Evolutionary conservation across 208 protist species (phyloP), one percentile per base, ranked within the genome.

Genomic region (Leishmania arabica): DNA sequence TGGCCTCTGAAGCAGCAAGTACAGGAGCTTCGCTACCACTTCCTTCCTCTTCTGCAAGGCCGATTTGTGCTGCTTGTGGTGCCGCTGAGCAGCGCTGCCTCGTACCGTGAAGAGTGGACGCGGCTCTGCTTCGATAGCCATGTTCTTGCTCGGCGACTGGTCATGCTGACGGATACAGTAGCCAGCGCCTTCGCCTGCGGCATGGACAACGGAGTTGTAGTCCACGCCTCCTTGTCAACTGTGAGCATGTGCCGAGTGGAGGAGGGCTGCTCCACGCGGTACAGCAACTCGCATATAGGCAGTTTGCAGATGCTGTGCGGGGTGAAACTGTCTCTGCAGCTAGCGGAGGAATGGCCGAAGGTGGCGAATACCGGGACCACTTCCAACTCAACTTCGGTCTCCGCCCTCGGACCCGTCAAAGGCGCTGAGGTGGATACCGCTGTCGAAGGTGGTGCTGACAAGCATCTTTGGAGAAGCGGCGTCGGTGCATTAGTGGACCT

Each of bases 111-210:
- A 64, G 75, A 77, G n/a, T 76, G 90, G 77, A 47, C 85, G 19
- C 49, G 75, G 31, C 81, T 91, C 53, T 79, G 90, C 19, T 88
- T 91, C 65, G 37, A 60, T 31, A 40, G 45, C 21, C 68, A 54
- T 24, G 79, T 92, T 3, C 66, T 64, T 17, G 83, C 86, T 21
- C 69, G 83, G 6, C 83, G 80, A 24, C 71, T 93, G 53, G 77
- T 91, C 54, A 82, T 91, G 42, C n/a, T 96, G 9, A 91, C 91
- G 0, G 93, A 96, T 75, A 77, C 90, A 2, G 88, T 94, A 37
- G 91, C 93, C 0, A 84, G 80, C 65, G 65, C 82, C 47, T 82
- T 95, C 69, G 93, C 83, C 11, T 85, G 85, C 24, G 90, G 91
- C 7, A 31, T 69, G 31, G 74, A 73, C 66, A 81, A 82, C 3